phyloP scores from a whole-genome alignment of 2,329 filamentous ascomycete genomes.

The Truncatella angustata region DNA sequence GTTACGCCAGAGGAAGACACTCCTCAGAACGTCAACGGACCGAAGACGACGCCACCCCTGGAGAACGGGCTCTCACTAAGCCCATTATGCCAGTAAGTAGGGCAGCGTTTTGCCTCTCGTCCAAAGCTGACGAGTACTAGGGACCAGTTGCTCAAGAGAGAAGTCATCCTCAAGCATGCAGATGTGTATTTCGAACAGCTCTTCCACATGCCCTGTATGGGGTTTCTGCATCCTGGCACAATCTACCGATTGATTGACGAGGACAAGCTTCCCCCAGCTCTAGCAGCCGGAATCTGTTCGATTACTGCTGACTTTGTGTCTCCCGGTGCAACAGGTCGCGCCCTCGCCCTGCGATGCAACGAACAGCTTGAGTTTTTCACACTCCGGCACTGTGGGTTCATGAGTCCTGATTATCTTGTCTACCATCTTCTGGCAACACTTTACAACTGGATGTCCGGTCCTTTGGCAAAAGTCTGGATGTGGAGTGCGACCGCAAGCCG shows the following conservation, averaged over 20 bases:
- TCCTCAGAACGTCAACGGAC: not conserved
- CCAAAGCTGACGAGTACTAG: constrained; percentile 13
- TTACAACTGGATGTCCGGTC: constrained; percentile 14
- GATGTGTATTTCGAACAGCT: constrained; percentile 38
- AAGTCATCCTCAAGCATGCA: constrained; percentile 35
- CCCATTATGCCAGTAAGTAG: constrained; percentile 21
- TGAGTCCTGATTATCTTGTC: constrained; percentile 9
- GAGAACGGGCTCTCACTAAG: constrained; percentile 4
- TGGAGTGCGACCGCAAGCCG: constrained; percentile 11
- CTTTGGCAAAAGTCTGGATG: constrained; percentile 14
- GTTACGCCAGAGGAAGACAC: not conserved
- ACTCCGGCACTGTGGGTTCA: constrained; percentile 35
- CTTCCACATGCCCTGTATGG: constrained; percentile 37
- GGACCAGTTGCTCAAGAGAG: constrained; percentile 31
- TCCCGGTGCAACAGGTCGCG: constrained; percentile 28
- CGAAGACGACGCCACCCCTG: not conserved
- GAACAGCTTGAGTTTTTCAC: constrained; percentile 38
- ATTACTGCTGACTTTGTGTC: constrained; percentile 35
- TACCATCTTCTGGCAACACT: constrained; percentile 9
- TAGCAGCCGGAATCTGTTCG: constrained; percentile 37
- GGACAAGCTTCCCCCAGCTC: constrained; percentile 31
- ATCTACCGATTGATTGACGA: constrained; percentile 35
- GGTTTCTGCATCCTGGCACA: constrained; percentile 35
- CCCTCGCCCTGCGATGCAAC: constrained; percentile 36
- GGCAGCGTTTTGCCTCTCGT: not conserved